phyloP scores from a whole-genome alignment of 305 asterid genomes.

The Solanum chacoense region DNA sequence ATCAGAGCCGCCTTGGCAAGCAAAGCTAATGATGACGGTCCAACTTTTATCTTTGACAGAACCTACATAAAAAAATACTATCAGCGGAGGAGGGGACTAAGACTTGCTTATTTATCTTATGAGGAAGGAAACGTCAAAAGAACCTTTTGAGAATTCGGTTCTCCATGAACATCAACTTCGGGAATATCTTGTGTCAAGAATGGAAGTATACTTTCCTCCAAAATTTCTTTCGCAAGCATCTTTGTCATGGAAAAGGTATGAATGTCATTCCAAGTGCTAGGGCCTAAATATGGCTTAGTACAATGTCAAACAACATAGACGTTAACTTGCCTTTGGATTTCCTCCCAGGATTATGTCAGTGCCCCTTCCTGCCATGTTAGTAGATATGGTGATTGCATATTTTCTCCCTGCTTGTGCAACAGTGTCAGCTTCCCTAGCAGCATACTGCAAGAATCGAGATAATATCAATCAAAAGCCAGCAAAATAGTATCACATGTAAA shows the following conservation, averaged over 20 bases:
- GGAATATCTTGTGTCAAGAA: conserved; percentile 50
- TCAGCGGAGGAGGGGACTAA: neutral
- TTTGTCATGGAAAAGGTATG: conserved; percentile 10
- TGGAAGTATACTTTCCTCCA: conserved; percentile 75
- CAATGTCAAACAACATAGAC: neutral
- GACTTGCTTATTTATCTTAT: neutral
- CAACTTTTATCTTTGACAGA: conserved; percentile 74
- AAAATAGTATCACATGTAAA: conserved; percentile 5
- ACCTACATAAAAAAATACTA: conserved; percentile 41
- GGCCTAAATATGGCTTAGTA: neutral
- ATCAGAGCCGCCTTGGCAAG: conserved; percentile 77
- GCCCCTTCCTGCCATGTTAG: conserved; percentile 99
- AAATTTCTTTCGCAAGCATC: conserved; percentile 89
- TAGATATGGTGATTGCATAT: conserved; percentile 88
- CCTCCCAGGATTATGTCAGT: conserved; percentile 99
- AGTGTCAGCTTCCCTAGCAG: conserved; percentile 97
- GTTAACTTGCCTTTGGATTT: conserved; percentile 75
- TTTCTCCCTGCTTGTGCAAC: conserved; percentile 99
- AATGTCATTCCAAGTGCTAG: neutral
- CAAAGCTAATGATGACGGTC: conserved; percentile 88
- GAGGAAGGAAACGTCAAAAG: conserved; percentile 11
- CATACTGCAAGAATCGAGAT: conserved; percentile 49
- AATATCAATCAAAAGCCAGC: neutral
- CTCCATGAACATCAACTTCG: conserved; percentile 51
- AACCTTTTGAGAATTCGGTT: conserved; percentile 60